phyloP scores from a whole-genome alignment of 2,329 filamentous ascomycete genomes.

The Fusarium sp. region DNA sequence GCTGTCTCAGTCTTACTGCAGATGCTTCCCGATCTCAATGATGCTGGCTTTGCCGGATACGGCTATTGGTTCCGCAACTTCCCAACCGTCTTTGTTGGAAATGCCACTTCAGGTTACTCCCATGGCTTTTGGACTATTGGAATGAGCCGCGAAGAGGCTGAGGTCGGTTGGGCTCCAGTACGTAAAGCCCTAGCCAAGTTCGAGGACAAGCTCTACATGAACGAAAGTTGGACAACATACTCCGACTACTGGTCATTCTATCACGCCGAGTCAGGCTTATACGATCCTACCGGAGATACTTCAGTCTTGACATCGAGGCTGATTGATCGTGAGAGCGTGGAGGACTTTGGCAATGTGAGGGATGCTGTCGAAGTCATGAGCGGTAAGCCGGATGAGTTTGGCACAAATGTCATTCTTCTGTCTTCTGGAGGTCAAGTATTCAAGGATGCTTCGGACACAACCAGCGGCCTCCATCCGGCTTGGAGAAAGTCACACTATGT shows the following conservation, averaged over 20 bases:
- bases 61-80: slow-evolving; percentile 40
- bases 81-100: slow-evolving; percentile 15
- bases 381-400: slow-evolving; percentile 23
- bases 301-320: slow-evolving; percentile 25
- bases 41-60: slow-evolving; percentile 37
- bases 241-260: slow-evolving; percentile 39
- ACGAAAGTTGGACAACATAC: slow-evolving; percentile 34
- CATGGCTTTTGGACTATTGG: slow-evolving; percentile 34
- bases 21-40: slow-evolving; percentile 32
- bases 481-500: slow-evolving; percentile 35
- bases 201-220: slow-evolving; percentile 29
- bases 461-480: slow-evolving; percentile 8
- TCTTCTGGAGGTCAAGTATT: slow-evolving; percentile 34
- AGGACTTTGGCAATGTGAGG: neutral
- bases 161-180: slow-evolving; percentile 18
- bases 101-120: slow-evolving; percentile 32
- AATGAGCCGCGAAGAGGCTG: slow-evolving; percentile 9
- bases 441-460: slow-evolving; percentile 26
- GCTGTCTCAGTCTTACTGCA: slow-evolving; percentile 18
- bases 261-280: slow-evolving; percentile 18
- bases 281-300: slow-evolving; percentile 18
- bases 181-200: slow-evolving; percentile 16
- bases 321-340: slow-evolving; percentile 17
- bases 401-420: slow-evolving; percentile 29
- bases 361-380: slow-evolving; percentile 30